These are phyloP conservation scores for Globisporangium ultimum DNA, from an alignment of 352 stramenopile species.

Conservation along the genomic window DNA sequence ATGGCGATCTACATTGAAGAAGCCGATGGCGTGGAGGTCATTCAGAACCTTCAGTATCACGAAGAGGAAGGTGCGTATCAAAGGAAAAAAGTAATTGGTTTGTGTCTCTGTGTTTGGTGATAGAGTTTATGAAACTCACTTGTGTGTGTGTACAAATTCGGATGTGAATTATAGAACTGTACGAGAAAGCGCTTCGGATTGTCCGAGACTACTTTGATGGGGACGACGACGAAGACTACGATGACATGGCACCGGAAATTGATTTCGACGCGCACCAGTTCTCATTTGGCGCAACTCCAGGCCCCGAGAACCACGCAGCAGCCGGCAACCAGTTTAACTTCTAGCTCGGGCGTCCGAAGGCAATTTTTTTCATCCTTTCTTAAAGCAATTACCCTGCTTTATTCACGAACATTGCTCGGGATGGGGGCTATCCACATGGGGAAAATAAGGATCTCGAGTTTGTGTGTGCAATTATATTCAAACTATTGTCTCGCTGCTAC, in stretches of 20 bases:
- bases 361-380: too few species aligned
- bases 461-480: too few species aligned
- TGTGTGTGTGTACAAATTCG: too few species aligned
- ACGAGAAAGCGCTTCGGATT: conserved; percentile 93
- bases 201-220: conserved; percentile 97
- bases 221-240: conserved; percentile 94
- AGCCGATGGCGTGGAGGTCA: conserved; percentile 94
- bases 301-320: conserved; percentile 14
- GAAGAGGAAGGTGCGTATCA: conserved; percentile 91
- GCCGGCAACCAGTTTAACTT: conserved; percentile 12
- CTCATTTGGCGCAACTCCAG: conserved; percentile 36
- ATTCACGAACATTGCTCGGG: too few species aligned
- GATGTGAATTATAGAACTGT: conserved; percentile 59
- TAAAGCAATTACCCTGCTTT: too few species aligned
- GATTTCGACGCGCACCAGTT: conserved; percentile 56
- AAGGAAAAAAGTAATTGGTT: too few species aligned
- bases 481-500: too few species aligned
- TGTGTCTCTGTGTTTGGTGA: too few species aligned
- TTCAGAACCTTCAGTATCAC: conserved; percentile 97
- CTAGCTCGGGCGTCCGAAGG: conserved; percentile 1
- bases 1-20: conserved; percentile 97
- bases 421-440: too few species aligned
- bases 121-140: too few species aligned
- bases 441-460: too few species aligned
- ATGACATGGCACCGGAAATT: conserved; percentile 47